Percentiles rank a stretch among this genome's conserved stretches.
Conservation (phyloP, 2,329 filamentous ascomycete genomes). For the Claviceps purpurea region DNA sequence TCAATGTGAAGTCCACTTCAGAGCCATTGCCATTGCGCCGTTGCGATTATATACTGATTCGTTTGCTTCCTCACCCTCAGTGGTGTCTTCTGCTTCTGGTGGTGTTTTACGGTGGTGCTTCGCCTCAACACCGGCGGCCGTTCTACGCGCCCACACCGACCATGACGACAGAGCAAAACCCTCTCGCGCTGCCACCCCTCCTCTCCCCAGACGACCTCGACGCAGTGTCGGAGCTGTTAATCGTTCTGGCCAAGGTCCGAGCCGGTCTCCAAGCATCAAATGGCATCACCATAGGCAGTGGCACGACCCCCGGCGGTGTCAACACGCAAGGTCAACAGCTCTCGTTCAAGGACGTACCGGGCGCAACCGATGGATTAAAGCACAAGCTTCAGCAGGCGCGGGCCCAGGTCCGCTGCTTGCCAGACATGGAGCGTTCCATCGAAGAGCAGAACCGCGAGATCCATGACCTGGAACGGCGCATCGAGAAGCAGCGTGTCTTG, state of each 20-base stretch:
- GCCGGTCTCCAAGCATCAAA: slow-evolving; percentile 28
- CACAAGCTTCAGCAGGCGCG: slow-evolving; percentile 73
- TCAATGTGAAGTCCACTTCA: too few relatives aligned
- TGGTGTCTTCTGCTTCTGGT: too few relatives aligned
- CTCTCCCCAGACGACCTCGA: slow-evolving; percentile 77
- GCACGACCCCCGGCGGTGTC: slow-evolving; percentile 22
- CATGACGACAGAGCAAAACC: slow-evolving; percentile 24
- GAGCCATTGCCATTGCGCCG: too few relatives aligned
- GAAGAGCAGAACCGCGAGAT: slow-evolving; percentile 63
- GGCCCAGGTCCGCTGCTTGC: slow-evolving; percentile 48
- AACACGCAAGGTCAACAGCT: slow-evolving; percentile 24
- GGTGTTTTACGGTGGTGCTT: background rate
- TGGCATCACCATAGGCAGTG: slow-evolving; percentile 25
- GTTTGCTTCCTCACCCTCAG: too few relatives aligned
- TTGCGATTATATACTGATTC: too few relatives aligned
- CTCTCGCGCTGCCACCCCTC: slow-evolving; percentile 42
- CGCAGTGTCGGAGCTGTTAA: slow-evolving; percentile 67
- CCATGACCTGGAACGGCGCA: slow-evolving; percentile 47
- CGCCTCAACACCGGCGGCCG: background rate
- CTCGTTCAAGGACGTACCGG: slow-evolving; percentile 60
- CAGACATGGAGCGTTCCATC: slow-evolving; percentile 54
- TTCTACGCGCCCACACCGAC: background rate
- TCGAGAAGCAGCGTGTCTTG: slow-evolving; percentile 46
- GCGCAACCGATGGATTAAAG: slow-evolving; percentile 65
- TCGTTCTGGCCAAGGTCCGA: slow-evolving; percentile 63